Percentiles rank a stretch among this genome's conserved stretches.
Evolutionary conservation across 768 basidiomycete genomes (phyloP).

Genomic region (Xerocomellus amylosporus): DNA sequence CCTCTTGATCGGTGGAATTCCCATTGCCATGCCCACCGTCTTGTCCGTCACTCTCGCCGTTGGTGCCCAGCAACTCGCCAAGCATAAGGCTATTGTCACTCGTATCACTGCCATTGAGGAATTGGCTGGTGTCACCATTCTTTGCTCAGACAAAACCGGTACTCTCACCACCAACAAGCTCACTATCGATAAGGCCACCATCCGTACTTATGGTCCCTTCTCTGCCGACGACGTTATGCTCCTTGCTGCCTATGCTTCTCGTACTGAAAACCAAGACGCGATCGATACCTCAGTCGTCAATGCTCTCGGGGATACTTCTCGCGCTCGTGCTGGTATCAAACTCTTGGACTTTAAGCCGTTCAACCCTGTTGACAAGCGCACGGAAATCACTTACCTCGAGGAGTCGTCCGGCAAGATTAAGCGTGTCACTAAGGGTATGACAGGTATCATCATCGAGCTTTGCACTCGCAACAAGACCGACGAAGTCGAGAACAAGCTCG

Average conservation of each 20-base stretch:
- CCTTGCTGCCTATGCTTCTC: slow-evolving; percentile 92
- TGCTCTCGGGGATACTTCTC: slow-evolving; percentile 66
- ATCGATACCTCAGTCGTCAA: slow-evolving; percentile 87
- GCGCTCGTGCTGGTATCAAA: slow-evolving; percentile 90
- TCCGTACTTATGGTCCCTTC: slow-evolving; percentile 88
- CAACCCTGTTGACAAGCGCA: slow-evolving; percentile 99
- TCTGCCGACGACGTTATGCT: slow-evolving; percentile 88
- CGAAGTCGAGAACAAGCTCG: slow-evolving; percentile 85
- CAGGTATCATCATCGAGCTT: slow-evolving; percentile 95
- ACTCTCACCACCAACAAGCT: slow-evolving; percentile 99
- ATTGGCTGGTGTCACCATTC: slow-evolving; percentile 95
- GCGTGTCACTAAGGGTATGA: slow-evolving; percentile 99
- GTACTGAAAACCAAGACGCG: slow-evolving; percentile 98
- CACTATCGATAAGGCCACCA: slow-evolving; percentile 90
- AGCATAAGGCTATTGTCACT: slow-evolving; percentile 99
- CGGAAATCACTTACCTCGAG: slow-evolving; percentile 96
- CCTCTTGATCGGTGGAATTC: slow-evolving; percentile 99
- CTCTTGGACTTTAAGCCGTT: slow-evolving; percentile 99
- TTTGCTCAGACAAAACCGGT: slow-evolving; percentile 99
- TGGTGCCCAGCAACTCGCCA: slow-evolving; percentile 97
- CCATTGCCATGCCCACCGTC: slow-evolving; percentile 99
- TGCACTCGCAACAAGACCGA: slow-evolving; percentile 97
- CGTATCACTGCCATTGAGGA: slow-evolving; percentile 99
- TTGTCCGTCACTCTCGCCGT: slow-evolving; percentile 97
- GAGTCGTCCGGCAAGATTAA: slow-evolving; percentile 93